These are phyloP conservation scores for Digitaria exilis DNA, from an alignment of 202 grass and related monocot species.

Conservation along the genomic window DNA sequence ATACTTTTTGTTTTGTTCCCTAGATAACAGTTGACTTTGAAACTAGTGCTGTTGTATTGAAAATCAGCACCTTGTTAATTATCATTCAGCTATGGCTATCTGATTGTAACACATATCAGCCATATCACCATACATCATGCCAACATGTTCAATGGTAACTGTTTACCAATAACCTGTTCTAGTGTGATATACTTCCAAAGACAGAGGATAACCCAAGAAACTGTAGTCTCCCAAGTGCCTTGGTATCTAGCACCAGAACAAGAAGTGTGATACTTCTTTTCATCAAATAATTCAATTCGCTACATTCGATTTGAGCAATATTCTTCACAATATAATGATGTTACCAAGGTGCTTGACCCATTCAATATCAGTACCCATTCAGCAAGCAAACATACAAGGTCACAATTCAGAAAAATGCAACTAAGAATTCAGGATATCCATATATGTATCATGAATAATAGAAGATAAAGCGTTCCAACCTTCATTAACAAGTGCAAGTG, in stretches of 20 bases:
- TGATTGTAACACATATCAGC: neutral
- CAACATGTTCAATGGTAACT: neutral
- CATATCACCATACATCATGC: constrained; percentile 17
- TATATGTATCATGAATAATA: constrained; percentile 25
- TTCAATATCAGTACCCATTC: neutral
- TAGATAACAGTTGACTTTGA: constrained; percentile 22
- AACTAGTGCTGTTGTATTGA: neutral
- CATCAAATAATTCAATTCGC: neutral
- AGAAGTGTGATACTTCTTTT: neutral
- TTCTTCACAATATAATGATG: constrained; percentile 1
- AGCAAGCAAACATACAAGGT: constrained; percentile 1
- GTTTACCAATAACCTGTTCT: neutral
- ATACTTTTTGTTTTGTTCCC: neutral
- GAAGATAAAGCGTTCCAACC: constrained; percentile 48
- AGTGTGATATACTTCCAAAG: constrained; percentile 16
- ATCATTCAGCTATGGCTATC: constrained; percentile 10
- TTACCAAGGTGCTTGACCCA: neutral
- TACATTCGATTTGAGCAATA: neutral
- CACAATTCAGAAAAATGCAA: constrained; percentile 28
- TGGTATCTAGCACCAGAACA: neutral
- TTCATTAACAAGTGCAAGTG: constrained; percentile 49
- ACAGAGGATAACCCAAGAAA: neutral
- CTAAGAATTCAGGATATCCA: constrained; percentile 7
- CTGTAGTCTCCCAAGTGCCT: neutral
- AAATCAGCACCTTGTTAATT: neutral